phyloP scores from a whole-genome alignment of 2,329 filamentous ascomycete genomes.

The Coniochaeta prunicola region DNA sequence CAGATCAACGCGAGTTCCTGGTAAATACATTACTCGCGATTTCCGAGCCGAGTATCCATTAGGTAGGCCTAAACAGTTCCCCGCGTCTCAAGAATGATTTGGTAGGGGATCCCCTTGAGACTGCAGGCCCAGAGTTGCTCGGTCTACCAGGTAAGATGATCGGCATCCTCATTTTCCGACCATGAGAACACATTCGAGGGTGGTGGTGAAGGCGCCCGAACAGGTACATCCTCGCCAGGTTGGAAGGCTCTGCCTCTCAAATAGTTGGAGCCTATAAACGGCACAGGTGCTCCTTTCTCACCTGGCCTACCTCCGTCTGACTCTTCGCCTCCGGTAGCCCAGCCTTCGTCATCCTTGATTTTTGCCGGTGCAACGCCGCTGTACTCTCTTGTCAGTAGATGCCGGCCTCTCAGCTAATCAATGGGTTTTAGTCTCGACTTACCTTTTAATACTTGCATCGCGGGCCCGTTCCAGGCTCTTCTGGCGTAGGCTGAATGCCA shows the following conservation, averaged over 20 bases:
- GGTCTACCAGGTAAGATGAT: background rate
- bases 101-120: no score
- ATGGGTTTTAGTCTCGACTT: background rate
- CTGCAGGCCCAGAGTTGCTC: no score
- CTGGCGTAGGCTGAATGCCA: constrained; percentile 34
- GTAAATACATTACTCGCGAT: no score
- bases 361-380: constrained; percentile 3
- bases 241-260: background rate
- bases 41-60: no score
- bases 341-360: constrained; percentile 17
- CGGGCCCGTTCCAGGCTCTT: constrained; percentile 13
- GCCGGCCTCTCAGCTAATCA: background rate
- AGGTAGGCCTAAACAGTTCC: no score
- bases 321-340: constrained; percentile 22
- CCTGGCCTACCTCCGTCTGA: constrained; percentile 20
- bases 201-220: background rate
- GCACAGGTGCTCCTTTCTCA: background rate
- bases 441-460: constrained; percentile 3
- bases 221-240: background rate
- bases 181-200: background rate
- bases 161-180: background rate
- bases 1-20: background rate
- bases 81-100: no score
- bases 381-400: background rate
- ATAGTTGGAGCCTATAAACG: background rate